These are phyloP conservation scores for Thalassia testudinum DNA, from an alignment of 116 monocot species.

Conservation along the genomic window DNA sequence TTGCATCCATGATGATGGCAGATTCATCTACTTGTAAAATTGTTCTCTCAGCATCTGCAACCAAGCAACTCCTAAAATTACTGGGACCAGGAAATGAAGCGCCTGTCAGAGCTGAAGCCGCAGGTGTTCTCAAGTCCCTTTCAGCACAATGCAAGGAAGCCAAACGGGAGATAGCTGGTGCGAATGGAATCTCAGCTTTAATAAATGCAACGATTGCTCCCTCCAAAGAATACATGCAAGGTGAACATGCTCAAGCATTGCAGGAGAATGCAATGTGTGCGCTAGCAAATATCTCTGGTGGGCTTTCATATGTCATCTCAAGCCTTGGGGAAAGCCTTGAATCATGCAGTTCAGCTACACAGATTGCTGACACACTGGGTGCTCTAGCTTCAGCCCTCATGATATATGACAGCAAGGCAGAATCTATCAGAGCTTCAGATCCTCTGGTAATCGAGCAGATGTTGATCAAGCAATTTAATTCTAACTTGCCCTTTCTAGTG, in stretches of 20 bases:
- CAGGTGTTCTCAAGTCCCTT: conserved; percentile 84
- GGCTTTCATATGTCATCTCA: conserved; percentile 91
- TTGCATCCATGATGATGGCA: conserved; percentile 78
- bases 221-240: conserved; percentile 99
- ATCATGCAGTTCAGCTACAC: conserved; percentile 66
- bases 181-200: conserved; percentile 83
- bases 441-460: conserved; percentile 59
- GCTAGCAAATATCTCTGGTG: conserved; percentile 95
- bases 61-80: conserved; percentile 78
- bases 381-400: conserved; percentile 95
- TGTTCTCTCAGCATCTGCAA: conserved; percentile 47
- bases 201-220: conserved; percentile 99
- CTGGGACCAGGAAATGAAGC: conserved; percentile 81
- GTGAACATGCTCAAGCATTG: conserved; percentile 86
- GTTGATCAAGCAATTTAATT: conserved; percentile 72
- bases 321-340: conserved; percentile 95
- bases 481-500: conserved; percentile 50
- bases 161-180: conserved; percentile 78
- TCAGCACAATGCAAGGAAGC: conserved; percentile 95
- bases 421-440: conserved; percentile 69
- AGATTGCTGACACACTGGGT: conserved; percentile 90
- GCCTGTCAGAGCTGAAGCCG: conserved; percentile 91
- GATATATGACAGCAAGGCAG: conserved; percentile 88
- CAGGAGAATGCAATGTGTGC: conserved; percentile 99
- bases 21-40: conserved; percentile 70